Base-by-base conservation (phyloP, 306 rosid genomes). In the Lotus japonicus region DNA sequence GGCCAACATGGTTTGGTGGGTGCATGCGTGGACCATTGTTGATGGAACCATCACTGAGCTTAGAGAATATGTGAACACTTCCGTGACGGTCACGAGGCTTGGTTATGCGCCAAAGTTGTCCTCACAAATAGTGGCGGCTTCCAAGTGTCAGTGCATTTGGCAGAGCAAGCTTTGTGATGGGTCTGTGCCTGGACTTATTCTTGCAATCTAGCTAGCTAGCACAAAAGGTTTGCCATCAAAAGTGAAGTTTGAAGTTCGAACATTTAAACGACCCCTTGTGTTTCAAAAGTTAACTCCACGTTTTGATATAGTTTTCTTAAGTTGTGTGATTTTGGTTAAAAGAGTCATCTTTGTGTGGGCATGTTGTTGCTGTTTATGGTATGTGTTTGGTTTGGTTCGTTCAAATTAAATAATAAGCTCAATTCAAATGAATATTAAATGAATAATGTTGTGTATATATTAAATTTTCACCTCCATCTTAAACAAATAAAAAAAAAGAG, bases 41-140 rank as follows among this genome's bases (percentile, higher is more conserved):
- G 75, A 88, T n/a, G 90, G 85, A 46, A 31, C 76, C 3, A 80
- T 91, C 7, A 84, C 88, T 4, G 82, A 84, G 28, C 84, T 91
- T n/a, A 86, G 88, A 70, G 97, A 88, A 77, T 91, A 88, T 70
- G 53, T 77, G 17, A 91, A 88, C 81, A 91, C 95, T 38, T 86
- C 88, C 4, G 82, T 91, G 18, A 86, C 84, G 0, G 91, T 91
- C 55, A 80, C 84, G 1, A 83, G 72, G 64, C 83, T 90, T 4
- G 75, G 81, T 6, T 59, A 16, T 44, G 43, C 33, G 7, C 57
- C 50, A 8, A 1, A 5, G 17, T 62, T 26, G 31, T 26, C 31
- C 0, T 26, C 70, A 1, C 35, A 16, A 11, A 15, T 6, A 1
- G n/a, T 51, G 51, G 18, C 41, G n/a, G 14, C 43, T 10, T 71